Percentiles rank a stretch among this genome's conserved stretches.
These are phyloP conservation scores for Prunella vulgaris DNA, from an alignment of 257 asterid genomes.

Conservation along the genomic window DNA sequence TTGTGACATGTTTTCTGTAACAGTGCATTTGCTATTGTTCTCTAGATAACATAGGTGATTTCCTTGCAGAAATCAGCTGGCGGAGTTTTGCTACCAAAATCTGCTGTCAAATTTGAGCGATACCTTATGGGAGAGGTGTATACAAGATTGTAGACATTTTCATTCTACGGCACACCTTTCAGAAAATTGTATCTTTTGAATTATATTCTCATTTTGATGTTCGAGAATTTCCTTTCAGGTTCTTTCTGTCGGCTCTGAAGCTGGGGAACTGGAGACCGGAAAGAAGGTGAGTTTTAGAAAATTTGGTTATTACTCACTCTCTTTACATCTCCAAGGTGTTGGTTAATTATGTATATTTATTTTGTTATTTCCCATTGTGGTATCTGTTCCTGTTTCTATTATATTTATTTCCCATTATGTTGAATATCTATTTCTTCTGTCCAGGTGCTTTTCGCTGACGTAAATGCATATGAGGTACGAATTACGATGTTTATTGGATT, in stretches of 20 bases:
- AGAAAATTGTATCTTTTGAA: not conserved
- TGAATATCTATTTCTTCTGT: slow-evolving; percentile 12
- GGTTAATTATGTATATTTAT: not conserved
- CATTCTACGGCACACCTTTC: not conserved
- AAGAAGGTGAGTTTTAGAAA: slow-evolving; percentile 49
- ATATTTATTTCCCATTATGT: not conserved
- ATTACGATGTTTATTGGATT: slow-evolving; percentile 37
- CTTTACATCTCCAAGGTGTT: not conserved
- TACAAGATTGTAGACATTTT: not conserved
- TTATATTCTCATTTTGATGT: not conserved
- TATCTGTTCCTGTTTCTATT: not conserved
- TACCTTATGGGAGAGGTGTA: slow-evolving; percentile 90
- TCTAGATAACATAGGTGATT: not conserved
- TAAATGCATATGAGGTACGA: slow-evolving; percentile 89
- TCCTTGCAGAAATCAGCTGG: slow-evolving; percentile 85
- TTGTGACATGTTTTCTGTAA: not conserved
- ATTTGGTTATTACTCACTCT: not conserved
- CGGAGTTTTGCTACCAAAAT: slow-evolving; percentile 85
- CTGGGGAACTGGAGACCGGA: slow-evolving; percentile 52
- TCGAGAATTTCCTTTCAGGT: slow-evolving; percentile 34
- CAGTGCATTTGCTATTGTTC: not conserved
- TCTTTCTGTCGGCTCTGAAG: slow-evolving; percentile 78
- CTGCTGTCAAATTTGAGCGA: slow-evolving; percentile 85
- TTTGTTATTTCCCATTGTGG: no score
- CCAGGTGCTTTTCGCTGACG: slow-evolving; percentile 91